A percentile compares a stretch with the other conserved stretches of the same genome.
phyloP scores from a whole-genome alignment of 2,329 filamentous ascomycete species.

The Alternaria burnsii region DNA sequence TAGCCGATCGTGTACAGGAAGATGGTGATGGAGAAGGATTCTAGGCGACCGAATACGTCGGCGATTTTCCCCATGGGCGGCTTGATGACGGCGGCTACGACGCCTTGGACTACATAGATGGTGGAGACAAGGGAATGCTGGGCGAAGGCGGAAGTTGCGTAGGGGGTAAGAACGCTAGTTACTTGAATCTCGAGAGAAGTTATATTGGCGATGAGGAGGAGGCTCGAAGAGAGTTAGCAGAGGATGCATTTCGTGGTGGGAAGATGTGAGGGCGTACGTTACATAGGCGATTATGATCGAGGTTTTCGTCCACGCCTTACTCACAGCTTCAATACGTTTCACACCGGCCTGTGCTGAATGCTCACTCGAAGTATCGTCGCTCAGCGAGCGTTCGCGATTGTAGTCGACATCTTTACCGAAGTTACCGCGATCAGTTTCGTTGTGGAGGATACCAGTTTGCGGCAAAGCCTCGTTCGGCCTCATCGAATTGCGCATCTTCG shows the following conservation, averaged over 20 bases:
- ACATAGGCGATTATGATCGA: slow-evolving; percentile 59
- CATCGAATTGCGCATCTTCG: slow-evolving; percentile 20
- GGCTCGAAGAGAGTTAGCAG: slow-evolving; percentile 30
- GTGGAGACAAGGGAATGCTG: slow-evolving; percentile 72
- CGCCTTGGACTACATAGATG: slow-evolving; percentile 69
- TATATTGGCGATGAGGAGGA: slow-evolving; percentile 68
- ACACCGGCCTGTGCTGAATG: slow-evolving; percentile 56
- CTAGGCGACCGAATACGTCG: slow-evolving; percentile 69
- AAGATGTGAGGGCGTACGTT: slow-evolving; percentile 33
- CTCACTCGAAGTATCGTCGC: slow-evolving; percentile 21
- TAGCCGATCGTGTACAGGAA: slow-evolving; percentile 65
- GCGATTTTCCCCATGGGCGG: slow-evolving; percentile 69
- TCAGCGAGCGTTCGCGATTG: slow-evolving; percentile 4
- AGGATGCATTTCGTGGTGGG: background rate
- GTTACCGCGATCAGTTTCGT: slow-evolving; percentile 12
- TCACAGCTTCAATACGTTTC: slow-evolving; percentile 59
- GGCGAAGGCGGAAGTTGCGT: slow-evolving; percentile 71
- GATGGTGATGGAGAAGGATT: slow-evolving; percentile 65
- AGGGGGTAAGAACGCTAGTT: slow-evolving; percentile 67
- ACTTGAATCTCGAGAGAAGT: slow-evolving; percentile 74
- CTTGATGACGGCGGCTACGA: slow-evolving; percentile 69
- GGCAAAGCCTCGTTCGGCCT: slow-evolving; percentile 8
- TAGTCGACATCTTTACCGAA: slow-evolving; percentile 17
- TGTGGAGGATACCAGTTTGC: background rate
- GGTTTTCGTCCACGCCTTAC: slow-evolving; percentile 58